Evolutionary conservation across 2,329 filamentous ascomycete genomes (phyloP).

Genomic region (Metarhizium humberi): DNA sequence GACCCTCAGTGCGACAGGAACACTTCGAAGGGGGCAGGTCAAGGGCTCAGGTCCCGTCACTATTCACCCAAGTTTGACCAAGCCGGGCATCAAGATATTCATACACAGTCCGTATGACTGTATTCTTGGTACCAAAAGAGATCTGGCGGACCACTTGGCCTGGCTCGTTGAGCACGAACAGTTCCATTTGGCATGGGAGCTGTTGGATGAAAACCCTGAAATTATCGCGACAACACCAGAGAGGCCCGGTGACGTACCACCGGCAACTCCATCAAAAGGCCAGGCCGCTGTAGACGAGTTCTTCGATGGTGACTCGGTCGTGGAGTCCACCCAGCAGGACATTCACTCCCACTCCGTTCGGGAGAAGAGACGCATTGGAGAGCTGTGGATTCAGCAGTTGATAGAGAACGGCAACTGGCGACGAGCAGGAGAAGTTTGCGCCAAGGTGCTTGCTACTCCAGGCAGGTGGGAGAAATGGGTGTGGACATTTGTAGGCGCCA

Average conservation of each 20-base stretch:
- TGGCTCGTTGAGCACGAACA: conserved; percentile 79
- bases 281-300: conserved; percentile 48
- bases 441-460: conserved; percentile 70
- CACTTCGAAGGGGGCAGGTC: conserved; percentile 16
- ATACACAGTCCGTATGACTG: conserved; percentile 96
- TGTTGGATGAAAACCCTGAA: conserved; percentile 83
- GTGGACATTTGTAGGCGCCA: conserved; percentile 78
- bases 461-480: conserved; percentile 93
- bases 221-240: conserved; percentile 39
- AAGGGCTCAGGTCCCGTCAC: conserved; percentile 19
- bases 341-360: conserved; percentile 63
- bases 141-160: conserved; percentile 71
- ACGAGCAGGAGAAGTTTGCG: conserved; percentile 69
- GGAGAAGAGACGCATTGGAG: conserved; percentile 85
- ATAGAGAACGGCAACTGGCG: conserved; percentile 67
- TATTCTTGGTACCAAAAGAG: conserved; percentile 81
- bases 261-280: conserved; percentile 32
- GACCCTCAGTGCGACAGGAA: conserved; percentile 24
- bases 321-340: conserved; percentile 48
- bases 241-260: conserved; percentile 27
- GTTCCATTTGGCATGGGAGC: conserved; percentile 80
- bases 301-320: conserved; percentile 55
- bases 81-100: conserved; percentile 64
- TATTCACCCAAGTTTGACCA: conserved; percentile 44
- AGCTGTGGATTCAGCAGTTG: conserved; percentile 86